Evolutionary conservation across 164 flowering plant species (phyloP).

Genomic region (Tinospora cordifolia): DNA sequence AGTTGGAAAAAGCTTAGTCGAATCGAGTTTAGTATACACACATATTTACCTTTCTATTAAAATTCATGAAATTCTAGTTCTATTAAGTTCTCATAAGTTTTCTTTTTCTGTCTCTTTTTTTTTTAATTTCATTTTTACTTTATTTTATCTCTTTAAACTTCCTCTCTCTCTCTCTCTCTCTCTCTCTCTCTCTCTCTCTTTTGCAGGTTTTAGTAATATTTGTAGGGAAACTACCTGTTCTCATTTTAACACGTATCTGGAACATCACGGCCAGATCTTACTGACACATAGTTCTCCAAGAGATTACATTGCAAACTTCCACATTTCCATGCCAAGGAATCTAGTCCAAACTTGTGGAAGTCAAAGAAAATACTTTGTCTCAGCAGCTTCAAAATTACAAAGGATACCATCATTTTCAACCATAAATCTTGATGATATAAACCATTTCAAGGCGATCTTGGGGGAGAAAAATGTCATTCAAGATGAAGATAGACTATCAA

Average conservation of each 20-base stretch:
- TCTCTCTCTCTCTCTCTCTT: not conserved
- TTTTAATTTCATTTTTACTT: too few relatives aligned
- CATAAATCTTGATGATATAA: conserved; percentile 53
- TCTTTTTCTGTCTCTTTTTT: too few relatives aligned
- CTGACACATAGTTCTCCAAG: not conserved
- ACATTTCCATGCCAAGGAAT: not conserved
- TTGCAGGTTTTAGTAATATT: not conserved
- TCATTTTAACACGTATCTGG: not conserved
- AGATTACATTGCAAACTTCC: conserved; percentile 11
- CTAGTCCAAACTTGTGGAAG: conserved; percentile 10
- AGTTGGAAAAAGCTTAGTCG: too few relatives aligned
- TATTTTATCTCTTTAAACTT: too few relatives aligned
- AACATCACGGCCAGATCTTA: not conserved
- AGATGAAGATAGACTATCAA: conserved; percentile 55
- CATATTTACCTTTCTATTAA: too few relatives aligned
- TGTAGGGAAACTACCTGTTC: not conserved
- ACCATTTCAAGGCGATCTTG: conserved; percentile 47
- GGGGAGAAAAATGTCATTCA: conserved; percentile 79
- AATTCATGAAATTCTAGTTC: too few relatives aligned
- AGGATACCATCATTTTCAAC: conserved; percentile 52
- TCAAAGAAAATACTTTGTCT: conserved; percentile 34
- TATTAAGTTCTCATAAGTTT: too few relatives aligned
- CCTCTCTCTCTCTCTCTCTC: not conserved
- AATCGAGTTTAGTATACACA: too few relatives aligned
- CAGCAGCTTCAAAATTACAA: conserved; percentile 29